Percentiles rank a stretch among this genome's conserved stretches.
Evolutionary conservation across 192 early-diverging fungal genomes (phyloP).

Genomic region (Umbelopsis sp.): DNA sequence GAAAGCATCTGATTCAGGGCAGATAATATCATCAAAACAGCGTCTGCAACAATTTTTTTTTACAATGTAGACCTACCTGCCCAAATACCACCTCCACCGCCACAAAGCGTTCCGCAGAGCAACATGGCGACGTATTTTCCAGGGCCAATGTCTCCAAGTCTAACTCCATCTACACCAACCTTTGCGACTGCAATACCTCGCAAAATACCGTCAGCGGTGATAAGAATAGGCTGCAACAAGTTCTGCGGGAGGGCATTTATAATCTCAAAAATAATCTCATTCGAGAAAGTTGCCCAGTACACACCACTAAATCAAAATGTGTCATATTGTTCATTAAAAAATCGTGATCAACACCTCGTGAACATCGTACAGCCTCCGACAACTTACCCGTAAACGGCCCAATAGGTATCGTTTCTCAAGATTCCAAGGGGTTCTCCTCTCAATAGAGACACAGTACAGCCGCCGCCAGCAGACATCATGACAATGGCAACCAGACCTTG

Average conservation of each 20-base stretch:
- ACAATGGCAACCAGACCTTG: slow-evolving; percentile 39
- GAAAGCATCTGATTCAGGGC: slow-evolving; percentile 31
- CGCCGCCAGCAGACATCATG: slow-evolving; percentile 39
- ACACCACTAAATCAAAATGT: slow-evolving; percentile 23
- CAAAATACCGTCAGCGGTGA: slow-evolving; percentile 29
- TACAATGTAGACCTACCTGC: slow-evolving; percentile 24
- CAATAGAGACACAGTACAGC: slow-evolving; percentile 32
- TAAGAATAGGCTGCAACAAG: slow-evolving; percentile 16
- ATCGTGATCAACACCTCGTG: background rate
- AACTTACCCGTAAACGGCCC: slow-evolving; percentile 35
- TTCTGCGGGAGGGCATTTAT: slow-evolving; percentile 24
- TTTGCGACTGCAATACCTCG: slow-evolving; percentile 27
- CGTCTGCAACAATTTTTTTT: too few relatives aligned
- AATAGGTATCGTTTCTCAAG: slow-evolving; percentile 33
- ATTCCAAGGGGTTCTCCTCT: slow-evolving; percentile 35
- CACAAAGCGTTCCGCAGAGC: slow-evolving; percentile 38
- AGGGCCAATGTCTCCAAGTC: slow-evolving; percentile 20
- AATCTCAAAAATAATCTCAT: slow-evolving; percentile 24
- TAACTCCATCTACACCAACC: slow-evolving; percentile 37
- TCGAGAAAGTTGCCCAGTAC: slow-evolving; percentile 34
- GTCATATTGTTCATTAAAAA: background rate
- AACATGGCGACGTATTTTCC: slow-evolving; percentile 38
- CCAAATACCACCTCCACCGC: slow-evolving; percentile 40
- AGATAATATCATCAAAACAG: too few relatives aligned
- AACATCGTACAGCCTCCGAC: background rate